These are phyloP conservation scores for Trifolium repens DNA, from an alignment of 306 rosid species.

Conservation along the genomic window DNA sequence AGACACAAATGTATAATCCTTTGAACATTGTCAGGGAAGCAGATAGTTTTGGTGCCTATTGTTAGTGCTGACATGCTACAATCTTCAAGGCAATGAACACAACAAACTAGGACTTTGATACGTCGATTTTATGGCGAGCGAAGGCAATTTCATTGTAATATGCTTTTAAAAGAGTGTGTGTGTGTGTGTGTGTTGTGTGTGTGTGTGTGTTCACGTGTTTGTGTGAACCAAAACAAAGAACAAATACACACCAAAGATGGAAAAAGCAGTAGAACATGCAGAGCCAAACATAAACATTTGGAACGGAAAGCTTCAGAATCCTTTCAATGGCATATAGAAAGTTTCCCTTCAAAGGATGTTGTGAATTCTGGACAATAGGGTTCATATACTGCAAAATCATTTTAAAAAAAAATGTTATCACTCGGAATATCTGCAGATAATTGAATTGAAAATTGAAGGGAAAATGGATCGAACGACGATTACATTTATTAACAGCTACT, in stretches of 20 bases:
- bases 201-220: no score
- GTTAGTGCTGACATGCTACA: neutral
- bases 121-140: constrained; percentile 26
- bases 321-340: constrained; percentile 85
- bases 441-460: constrained; percentile 1
- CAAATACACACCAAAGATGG: constrained; percentile 79
- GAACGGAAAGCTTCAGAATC: constrained; percentile 94
- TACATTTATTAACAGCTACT: constrained; percentile 21
- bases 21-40: neutral
- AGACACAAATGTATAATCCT: constrained; percentile 6
- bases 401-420: constrained; percentile 34
- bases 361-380: constrained; percentile 91
- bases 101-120: neutral
- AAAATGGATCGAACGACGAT: constrained; percentile 1
- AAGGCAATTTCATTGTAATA: constrained; percentile 11
- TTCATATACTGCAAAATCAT: constrained; percentile 84
- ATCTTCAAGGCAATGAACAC: neutral
- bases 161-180: neutral
- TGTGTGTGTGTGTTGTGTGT: no score
- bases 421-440: constrained; percentile 28
- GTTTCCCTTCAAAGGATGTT: constrained; percentile 94
- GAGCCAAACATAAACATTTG: constrained; percentile 96
- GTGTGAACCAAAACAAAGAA: neutral
- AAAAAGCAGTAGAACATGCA: constrained; percentile 99
- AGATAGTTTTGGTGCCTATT: constrained; percentile 12